Evolutionary conservation across 2,329 filamentous ascomycete species (phyloP).

Genomic region (Alternaria panax): DNA sequence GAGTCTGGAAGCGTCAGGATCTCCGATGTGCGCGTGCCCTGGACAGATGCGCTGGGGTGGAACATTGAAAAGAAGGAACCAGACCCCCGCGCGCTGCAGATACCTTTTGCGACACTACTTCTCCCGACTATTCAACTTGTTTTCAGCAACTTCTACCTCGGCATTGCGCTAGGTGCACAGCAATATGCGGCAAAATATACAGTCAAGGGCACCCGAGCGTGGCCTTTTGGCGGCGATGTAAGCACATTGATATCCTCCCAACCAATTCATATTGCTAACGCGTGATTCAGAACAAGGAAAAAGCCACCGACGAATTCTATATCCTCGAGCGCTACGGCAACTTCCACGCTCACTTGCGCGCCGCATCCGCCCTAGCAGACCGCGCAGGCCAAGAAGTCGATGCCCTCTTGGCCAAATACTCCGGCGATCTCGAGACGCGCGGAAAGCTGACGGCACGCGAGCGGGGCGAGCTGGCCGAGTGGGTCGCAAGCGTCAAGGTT

Average conservation of each 20-base stretch:
- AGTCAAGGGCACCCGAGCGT: conserved; percentile 63
- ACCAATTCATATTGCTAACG: conserved; percentile 15
- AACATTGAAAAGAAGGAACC: conserved; percentile 60
- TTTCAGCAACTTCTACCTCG: conserved; percentile 72
- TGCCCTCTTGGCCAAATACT: conserved; percentile 56
- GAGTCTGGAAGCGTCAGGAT: conserved; percentile 71
- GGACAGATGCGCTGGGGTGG: conserved; percentile 70
- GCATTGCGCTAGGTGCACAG: conserved; percentile 67
- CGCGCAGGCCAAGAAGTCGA: conserved; percentile 60
- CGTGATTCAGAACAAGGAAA: conserved; percentile 58
- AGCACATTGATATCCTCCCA: background rate
- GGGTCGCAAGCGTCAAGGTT: conserved; percentile 69
- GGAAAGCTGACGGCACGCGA: conserved; percentile 58
- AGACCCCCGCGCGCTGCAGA: conserved; percentile 57
- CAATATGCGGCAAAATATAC: conserved; percentile 66
- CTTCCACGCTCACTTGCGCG: conserved; percentile 68
- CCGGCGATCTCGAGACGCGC: conserved; percentile 44
- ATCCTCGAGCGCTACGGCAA: conserved; percentile 70
- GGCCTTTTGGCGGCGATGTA: conserved; percentile 68
- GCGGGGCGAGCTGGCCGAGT: conserved; percentile 68
- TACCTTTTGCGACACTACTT: conserved; percentile 65
- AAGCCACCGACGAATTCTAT: conserved; percentile 69
- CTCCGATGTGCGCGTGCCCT: conserved; percentile 63
- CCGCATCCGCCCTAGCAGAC: conserved; percentile 66
- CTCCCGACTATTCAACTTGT: conserved; percentile 70